These are phyloP conservation scores for Capronia coronata DNA, from an alignment of 2,329 filamentous ascomycete genomes.

Conservation along the genomic window DNA sequence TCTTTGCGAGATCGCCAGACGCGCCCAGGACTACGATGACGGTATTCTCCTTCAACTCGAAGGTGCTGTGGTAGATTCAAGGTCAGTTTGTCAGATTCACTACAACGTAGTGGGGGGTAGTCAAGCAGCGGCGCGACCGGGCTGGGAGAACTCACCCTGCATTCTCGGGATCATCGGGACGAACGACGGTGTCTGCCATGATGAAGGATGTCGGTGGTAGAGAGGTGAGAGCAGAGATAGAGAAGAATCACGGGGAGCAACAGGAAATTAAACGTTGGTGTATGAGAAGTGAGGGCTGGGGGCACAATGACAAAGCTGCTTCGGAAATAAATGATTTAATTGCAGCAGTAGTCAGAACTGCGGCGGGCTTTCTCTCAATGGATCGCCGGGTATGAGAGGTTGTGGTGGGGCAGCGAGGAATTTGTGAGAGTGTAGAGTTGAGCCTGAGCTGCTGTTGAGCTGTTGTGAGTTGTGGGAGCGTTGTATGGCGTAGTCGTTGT, in stretches of 20 bases:
- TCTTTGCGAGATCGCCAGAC: slow-evolving; percentile 96
- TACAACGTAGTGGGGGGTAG: slow-evolving; percentile 12
- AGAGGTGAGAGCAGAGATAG: slow-evolving; percentile 13
- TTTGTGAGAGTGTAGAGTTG: background rate
- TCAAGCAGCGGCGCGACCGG: background rate
- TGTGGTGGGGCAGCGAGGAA: slow-evolving; percentile 2
- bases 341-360: background rate
- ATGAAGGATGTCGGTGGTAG: slow-evolving; percentile 17
- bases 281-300: background rate
- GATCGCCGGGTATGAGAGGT: background rate
- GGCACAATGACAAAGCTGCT: slow-evolving; percentile 4
- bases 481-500: background rate
- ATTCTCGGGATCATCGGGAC: slow-evolving; percentile 44
- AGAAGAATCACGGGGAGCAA: slow-evolving; percentile 5
- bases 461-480: no score
- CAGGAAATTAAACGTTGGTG: background rate
- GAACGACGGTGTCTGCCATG: slow-evolving; percentile 49
- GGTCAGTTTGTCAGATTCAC: slow-evolving; percentile 3
- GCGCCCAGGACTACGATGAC: slow-evolving; percentile 93
- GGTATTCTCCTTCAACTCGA: slow-evolving; percentile 98
- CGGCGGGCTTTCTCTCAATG: slow-evolving; percentile 3
- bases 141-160: slow-evolving; percentile 44
- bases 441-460: background rate
- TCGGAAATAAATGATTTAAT: background rate
- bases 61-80: slow-evolving; percentile 52